These are phyloP conservation scores for Paramecium tetraurelia DNA, from an alignment of 73 alveolate genomes.

Conservation along the genomic window DNA sequence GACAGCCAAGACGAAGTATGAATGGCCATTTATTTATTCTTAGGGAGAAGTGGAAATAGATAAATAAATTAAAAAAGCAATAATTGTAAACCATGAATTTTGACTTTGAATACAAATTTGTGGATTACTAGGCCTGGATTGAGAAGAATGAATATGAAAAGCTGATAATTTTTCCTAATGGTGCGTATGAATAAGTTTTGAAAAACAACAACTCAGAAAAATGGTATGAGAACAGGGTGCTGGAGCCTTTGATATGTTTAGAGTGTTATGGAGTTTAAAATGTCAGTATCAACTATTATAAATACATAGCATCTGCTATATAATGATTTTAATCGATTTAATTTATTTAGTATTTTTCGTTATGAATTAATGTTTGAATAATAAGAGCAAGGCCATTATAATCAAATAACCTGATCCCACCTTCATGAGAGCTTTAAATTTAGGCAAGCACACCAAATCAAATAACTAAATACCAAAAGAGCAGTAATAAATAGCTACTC, in stretches of 20 bases:
- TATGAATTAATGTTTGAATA: slow-evolving; percentile 33
- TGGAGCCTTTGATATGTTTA: not conserved
- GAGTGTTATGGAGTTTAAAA: slow-evolving; percentile 26
- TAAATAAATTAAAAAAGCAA: not conserved
- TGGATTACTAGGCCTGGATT: not conserved
- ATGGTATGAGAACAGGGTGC: not conserved
- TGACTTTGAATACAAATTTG: not conserved
- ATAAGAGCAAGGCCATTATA: not conserved
- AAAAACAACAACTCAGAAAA: not conserved
- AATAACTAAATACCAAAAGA: not conserved
- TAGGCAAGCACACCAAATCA: not conserved
- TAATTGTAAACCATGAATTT: not conserved
- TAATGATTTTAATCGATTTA: not conserved
- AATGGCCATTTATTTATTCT: not conserved
- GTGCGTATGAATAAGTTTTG: not conserved
- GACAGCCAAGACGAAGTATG: slow-evolving; percentile 8
- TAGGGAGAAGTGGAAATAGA: not conserved
- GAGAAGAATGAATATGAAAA: slow-evolving; percentile 24
- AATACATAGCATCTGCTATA: not conserved
- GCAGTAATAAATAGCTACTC: not conserved
- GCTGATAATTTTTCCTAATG: not conserved
- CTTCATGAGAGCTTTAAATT: not conserved
- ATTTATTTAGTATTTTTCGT: not conserved
- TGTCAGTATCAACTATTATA: not conserved
- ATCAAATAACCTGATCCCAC: not conserved